Percentiles rank a stretch among this genome's conserved stretches.
These are phyloP conservation scores for Hemileccinum impolitum DNA, from an alignment of 768 basidiomycete species.

Conservation along the genomic window DNA sequence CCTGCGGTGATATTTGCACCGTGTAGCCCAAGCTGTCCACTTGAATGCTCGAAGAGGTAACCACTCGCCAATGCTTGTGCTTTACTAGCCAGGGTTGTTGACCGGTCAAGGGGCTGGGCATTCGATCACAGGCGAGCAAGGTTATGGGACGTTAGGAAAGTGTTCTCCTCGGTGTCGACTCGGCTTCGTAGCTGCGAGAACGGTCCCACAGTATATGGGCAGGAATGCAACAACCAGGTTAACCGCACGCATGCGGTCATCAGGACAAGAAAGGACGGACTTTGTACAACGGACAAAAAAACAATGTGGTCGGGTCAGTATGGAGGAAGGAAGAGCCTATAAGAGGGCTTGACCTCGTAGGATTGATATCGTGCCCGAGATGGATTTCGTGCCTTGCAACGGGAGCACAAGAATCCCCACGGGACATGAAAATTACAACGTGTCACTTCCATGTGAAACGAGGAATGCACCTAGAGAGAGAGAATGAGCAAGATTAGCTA, in stretches of 20 bases:
- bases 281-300: background rate
- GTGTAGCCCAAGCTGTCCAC: constrained; percentile 43
- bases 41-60: constrained; percentile 48
- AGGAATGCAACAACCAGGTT: constrained; percentile 6
- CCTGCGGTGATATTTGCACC: constrained; percentile 58
- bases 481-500: background rate
- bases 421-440: no score
- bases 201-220: constrained; percentile 7
- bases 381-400: constrained; percentile 6
- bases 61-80: constrained; percentile 44
- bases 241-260: constrained; percentile 8
- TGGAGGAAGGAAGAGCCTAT: background rate
- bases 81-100: no score
- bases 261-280: constrained; percentile 2
- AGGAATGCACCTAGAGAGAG: background rate
- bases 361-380: no score
- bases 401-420: background rate
- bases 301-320: background rate
- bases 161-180: constrained; percentile 10
- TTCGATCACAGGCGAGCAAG: constrained; percentile 40
- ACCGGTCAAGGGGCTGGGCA: constrained; percentile 19
- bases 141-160: constrained; percentile 50
- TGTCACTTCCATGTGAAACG: background rate
- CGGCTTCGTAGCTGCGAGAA: constrained; percentile 10
- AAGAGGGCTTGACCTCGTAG: background rate